Evolutionary conservation across 2,329 filamentous ascomycete genomes (phyloP), one percentile per base, ranked within the genome.

Genomic region (Macrophomina pseudophaseolina): DNA sequence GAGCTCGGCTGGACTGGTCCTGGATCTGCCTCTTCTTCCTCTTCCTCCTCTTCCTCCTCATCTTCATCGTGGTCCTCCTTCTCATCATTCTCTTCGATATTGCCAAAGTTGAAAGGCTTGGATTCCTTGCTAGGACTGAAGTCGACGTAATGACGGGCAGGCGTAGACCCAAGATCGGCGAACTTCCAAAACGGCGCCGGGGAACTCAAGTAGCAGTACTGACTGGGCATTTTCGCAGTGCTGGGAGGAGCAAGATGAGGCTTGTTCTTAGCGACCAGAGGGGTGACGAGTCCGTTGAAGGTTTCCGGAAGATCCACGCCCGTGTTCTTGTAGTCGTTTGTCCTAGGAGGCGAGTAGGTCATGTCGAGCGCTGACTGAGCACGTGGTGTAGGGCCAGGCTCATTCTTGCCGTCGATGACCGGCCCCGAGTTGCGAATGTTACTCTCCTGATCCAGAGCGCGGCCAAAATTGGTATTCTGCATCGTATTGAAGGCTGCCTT

Each of bases 141-240:
- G 46, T 78, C 76, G 9, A 68, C 69, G n/a, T 71, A 72, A 11
- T 71, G 72, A 68, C 79, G 79, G 7, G 91, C 81, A 1, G 91
- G 91, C 1, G 91, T 94, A 77, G 88, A 92, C 32, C 87, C 86
- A 67, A 92, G 86, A 70, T 93, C 91, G 48, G 91, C 89, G 77
- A 91, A 95, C 76, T 92, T 93, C 92, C 92, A 96, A 78, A 96
- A 95, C 0, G 92, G 91, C 0, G 92, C 92, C 0, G 92, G 92
- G 38, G 91, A 93, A 71, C 90, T 93, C 53, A 92, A 93, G 40
- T 92, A 91, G 86, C 94, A 93, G 76, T 93, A 92, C 73, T 93
- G 91, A 74, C 91, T 94, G 9, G 92, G 92, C 65, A 91, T 85
- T 74, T 94, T 91, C 5, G 91, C 88, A 5, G 92, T 94, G 73